phyloP scores from a whole-genome alignment of 345 rosid species.

The Eutrema japonicum region DNA sequence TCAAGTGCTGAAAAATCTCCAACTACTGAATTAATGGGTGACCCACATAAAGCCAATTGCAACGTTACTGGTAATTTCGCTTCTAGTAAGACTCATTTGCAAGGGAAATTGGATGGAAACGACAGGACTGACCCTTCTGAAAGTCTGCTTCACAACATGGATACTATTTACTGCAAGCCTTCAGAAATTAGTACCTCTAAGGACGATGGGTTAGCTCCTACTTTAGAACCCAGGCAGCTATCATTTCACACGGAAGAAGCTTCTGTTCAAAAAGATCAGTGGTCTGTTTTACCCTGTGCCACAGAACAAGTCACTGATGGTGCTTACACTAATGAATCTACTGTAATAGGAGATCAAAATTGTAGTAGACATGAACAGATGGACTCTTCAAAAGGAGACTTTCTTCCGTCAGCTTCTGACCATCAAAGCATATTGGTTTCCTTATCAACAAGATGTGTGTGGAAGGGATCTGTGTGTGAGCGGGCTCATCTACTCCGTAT shows the following conservation, averaged over 20 bases:
- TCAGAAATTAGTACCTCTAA: constrained; percentile 38
- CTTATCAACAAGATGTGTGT: constrained; percentile 84
- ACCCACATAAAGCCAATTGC: constrained; percentile 49
- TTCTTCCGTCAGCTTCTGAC: constrained; percentile 89
- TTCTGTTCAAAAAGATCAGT: constrained; percentile 36
- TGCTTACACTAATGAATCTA: constrained; percentile 34
- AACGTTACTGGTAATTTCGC: constrained; percentile 30
- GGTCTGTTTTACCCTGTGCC: constrained; percentile 32
- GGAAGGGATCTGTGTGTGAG: constrained; percentile 95
- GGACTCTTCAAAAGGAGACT: constrained; percentile 72
- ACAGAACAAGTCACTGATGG: constrained; percentile 39
- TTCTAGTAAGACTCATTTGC: constrained; percentile 43
- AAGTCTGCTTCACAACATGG: constrained; percentile 34
- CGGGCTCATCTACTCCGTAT: constrained; percentile 85
- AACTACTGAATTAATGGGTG: constrained; percentile 48
- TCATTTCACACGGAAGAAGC: constrained; percentile 32
- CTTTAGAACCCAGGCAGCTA: constrained; percentile 46
- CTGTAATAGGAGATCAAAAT: constrained; percentile 42
- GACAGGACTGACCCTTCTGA: constrained; percentile 43
- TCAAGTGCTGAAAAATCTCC: constrained; percentile 51
- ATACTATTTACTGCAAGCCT: constrained; percentile 33
- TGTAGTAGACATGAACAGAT: constrained; percentile 47
- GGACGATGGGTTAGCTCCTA: constrained; percentile 42
- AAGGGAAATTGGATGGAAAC: constrained; percentile 41
- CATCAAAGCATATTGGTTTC: constrained; percentile 98